Conservation (phyloP, 2,329 filamentous ascomycete genomes). For the Rhynchosporium agropyri region DNA sequence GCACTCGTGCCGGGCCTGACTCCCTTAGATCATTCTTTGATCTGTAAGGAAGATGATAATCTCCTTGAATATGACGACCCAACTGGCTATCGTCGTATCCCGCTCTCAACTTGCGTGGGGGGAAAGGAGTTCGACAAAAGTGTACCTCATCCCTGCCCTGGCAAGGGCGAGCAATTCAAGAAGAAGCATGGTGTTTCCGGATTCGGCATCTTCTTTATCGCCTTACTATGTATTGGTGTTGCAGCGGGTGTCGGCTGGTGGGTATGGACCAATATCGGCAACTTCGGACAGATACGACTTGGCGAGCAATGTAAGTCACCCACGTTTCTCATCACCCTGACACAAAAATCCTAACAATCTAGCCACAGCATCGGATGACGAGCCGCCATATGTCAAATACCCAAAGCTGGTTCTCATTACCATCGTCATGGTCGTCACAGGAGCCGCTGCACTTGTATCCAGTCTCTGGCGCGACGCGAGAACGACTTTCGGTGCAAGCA, state of each 20-base stretch:
- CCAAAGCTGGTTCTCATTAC: slow-evolving; percentile 76
- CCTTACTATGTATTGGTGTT: slow-evolving; percentile 72
- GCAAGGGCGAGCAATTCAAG: slow-evolving; percentile 80
- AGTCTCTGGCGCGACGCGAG: slow-evolving; percentile 71
- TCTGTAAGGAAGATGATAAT: slow-evolving; percentile 66
- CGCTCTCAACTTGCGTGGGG: slow-evolving; percentile 81
- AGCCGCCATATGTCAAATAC: slow-evolving; percentile 78
- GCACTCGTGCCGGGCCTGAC: slow-evolving; percentile 72
- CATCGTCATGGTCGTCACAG: slow-evolving; percentile 57
- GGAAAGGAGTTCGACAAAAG: slow-evolving; percentile 73
- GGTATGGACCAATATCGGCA: slow-evolving; percentile 81
- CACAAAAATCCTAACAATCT: slow-evolving; percentile 29
- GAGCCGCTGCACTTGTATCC: slow-evolving; percentile 46
- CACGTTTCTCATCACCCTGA: not conserved
- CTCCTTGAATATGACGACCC: slow-evolving; percentile 79
- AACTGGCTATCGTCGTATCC: slow-evolving; percentile 87
- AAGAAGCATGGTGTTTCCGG: slow-evolving; percentile 72
- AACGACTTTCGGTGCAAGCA: slow-evolving; percentile 54
- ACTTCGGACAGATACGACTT: slow-evolving; percentile 89
- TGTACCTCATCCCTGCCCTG: slow-evolving; percentile 66
- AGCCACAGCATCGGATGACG: slow-evolving; percentile 59
- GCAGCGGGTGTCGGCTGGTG: slow-evolving; percentile 80
- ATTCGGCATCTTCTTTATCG: slow-evolving; percentile 80
- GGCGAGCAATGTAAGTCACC: slow-evolving; percentile 63
- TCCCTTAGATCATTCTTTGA: slow-evolving; percentile 60